phyloP scores from a whole-genome alignment of 345 rosid genomes.

The Sonneratia alba region DNA sequence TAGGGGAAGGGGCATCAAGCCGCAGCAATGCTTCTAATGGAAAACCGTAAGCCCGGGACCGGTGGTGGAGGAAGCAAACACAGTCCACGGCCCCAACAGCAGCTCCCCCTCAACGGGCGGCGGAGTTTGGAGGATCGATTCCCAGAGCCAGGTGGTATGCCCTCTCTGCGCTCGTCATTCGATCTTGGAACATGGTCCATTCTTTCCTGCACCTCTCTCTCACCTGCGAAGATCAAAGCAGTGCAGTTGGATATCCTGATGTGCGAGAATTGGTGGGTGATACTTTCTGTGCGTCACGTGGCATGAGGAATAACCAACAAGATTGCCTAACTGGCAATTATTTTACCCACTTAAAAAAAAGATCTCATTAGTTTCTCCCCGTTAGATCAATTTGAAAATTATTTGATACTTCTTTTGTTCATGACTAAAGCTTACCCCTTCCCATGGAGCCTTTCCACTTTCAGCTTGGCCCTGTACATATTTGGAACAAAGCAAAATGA shows the following conservation, averaged over 20 bases:
- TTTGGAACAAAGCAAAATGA: not conserved
- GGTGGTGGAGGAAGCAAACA: not conserved
- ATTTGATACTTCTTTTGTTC: not conserved
- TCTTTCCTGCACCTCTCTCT: conserved; percentile 77
- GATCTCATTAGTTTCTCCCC: not conserved
- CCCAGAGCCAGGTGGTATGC: conserved; percentile 39
- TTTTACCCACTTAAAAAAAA: not conserved
- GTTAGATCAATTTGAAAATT: not conserved
- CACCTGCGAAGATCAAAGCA: conserved; percentile 35
- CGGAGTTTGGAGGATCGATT: conserved; percentile 18
- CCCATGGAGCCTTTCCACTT: conserved; percentile 48
- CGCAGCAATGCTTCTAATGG: too few relatives aligned
- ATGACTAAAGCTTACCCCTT: conserved; percentile 38
- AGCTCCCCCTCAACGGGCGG: not conserved
- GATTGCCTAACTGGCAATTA: not conserved
- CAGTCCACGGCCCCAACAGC: not conserved
- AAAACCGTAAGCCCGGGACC: too few relatives aligned
- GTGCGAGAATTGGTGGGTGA: not conserved
- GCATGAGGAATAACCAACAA: not conserved
- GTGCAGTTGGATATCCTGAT: too few relatives aligned
- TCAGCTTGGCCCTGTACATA: conserved; percentile 34
- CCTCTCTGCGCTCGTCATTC: conserved; percentile 52
- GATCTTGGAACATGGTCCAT: conserved; percentile 70
- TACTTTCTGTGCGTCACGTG: too few relatives aligned
- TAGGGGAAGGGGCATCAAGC: not conserved